These are phyloP conservation scores for Aspergillus ostianus DNA, from an alignment of 495 filamentous ascomycete species.

Conservation along the genomic window DNA sequence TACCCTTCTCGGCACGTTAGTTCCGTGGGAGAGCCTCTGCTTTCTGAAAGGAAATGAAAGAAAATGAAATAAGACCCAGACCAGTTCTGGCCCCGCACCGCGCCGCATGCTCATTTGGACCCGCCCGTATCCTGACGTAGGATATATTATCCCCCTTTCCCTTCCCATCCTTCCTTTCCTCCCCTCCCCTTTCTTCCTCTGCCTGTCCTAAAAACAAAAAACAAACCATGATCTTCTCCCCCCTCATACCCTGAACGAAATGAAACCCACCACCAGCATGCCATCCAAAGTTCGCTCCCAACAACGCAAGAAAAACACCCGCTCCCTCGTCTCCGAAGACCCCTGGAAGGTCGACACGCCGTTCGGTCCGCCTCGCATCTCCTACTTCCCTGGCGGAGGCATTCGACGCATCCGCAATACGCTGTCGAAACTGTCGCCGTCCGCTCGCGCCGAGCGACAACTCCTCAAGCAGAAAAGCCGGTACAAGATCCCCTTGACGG, in stretches of 20 bases:
- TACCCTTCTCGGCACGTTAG: no score
- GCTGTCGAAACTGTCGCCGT: constrained; percentile 34
- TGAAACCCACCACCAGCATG: constrained; percentile 22
- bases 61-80: no score
- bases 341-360: constrained; percentile 39
- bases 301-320: constrained; percentile 25
- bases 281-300: constrained; percentile 22
- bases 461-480: constrained; percentile 41
- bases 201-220: background rate
- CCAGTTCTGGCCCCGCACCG: no score
- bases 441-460: constrained; percentile 41
- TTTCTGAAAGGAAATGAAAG: no score
- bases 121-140: background rate
- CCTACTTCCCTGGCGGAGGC: constrained; percentile 28
- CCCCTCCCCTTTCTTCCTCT: background rate
- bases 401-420: constrained; percentile 42
- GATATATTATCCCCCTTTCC: background rate
- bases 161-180: background rate
- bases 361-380: constrained; percentile 39
- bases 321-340: constrained; percentile 30
- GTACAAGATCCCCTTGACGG: constrained; percentile 42
- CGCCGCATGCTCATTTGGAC: background rate
- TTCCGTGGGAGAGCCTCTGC: no score
- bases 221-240: background rate
- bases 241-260: background rate